Conservation (phyloP, 2,329 filamentous ascomycete species). For the Pestalotiopsis sp. region DNA sequence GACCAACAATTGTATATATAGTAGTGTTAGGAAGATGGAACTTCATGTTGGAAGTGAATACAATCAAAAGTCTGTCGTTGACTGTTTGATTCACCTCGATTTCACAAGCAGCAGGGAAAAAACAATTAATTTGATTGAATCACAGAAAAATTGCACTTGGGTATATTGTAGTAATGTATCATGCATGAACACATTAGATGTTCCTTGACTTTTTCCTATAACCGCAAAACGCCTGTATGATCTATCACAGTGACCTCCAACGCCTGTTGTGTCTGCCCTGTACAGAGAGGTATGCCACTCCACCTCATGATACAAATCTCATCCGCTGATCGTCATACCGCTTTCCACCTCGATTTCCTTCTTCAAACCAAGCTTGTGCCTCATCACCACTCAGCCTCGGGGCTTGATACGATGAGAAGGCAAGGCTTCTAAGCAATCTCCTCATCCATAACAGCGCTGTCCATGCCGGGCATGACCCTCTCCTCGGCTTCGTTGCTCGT, state of each 20-base stretch:
- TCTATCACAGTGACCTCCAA: not conserved
- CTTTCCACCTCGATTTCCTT: not conserved
- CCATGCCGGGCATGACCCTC: conserved; percentile 63
- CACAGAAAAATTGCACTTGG: conserved; percentile 30
- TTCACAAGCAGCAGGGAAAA: not conserved
- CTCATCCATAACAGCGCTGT: conserved; percentile 35
- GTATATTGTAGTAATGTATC: conserved; percentile 28
- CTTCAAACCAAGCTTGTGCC: not conserved
- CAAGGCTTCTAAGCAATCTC: conserved; percentile 29
- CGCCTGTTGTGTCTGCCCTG: not conserved
- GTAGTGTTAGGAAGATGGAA: not conserved
- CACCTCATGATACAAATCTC: not conserved
- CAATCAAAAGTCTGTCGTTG: not conserved
- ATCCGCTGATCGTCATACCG: not conserved
- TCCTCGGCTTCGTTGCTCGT: conserved; percentile 70
- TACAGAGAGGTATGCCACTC: conserved; percentile 12
- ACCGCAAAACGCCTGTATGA: conserved; percentile 9
- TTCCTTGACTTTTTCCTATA: conserved; percentile 11
- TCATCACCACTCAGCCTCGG: not conserved
- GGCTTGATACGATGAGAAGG: conserved; percentile 10
- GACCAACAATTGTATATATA: not conserved
- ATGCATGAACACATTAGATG: conserved; percentile 2
- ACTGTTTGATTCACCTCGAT: not conserved
- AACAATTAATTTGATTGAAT: conserved; percentile 15
- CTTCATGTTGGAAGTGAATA: not conserved